These are phyloP conservation scores for Naganishia kalamii DNA, from an alignment of 768 basidiomycete genomes.

Conservation along the genomic window DNA sequence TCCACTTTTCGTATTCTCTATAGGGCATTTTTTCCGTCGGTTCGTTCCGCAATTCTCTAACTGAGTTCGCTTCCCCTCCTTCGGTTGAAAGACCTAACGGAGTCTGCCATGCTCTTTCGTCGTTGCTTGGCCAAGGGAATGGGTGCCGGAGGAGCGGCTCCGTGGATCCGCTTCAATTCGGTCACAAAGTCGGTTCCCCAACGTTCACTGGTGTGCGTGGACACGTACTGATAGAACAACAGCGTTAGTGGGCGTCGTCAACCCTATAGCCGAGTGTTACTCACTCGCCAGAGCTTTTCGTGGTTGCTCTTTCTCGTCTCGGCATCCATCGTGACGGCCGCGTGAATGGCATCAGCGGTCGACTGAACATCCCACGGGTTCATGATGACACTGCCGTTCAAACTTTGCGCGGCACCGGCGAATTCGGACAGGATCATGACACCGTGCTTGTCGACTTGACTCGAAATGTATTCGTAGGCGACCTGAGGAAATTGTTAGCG, in stretches of 20 bases:
- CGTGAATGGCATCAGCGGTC: conserved; percentile 93
- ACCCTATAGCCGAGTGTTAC: conserved; percentile 22
- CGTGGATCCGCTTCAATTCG: conserved; percentile 30
- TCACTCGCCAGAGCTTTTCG: conserved; percentile 79
- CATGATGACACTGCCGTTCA: conserved; percentile 93
- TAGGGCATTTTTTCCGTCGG: background rate
- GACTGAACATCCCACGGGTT: conserved; percentile 97
- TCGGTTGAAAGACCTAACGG: background rate
- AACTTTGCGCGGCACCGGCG: conserved; percentile 89
- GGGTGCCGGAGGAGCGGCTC: conserved; percentile 23
- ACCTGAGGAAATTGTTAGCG: conserved; percentile 48
- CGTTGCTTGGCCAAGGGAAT: background rate
- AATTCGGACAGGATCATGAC: conserved; percentile 98
- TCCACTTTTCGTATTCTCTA: background rate
- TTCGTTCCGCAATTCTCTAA: too few species aligned
- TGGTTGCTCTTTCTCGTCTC: conserved; percentile 84
- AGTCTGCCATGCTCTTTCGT: conserved; percentile 21
- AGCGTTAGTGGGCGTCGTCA: background rate
- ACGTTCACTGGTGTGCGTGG: conserved; percentile 45
- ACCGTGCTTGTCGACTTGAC: conserved; percentile 85
- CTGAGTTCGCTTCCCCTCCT: background rate
- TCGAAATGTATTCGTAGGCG: conserved; percentile 96
- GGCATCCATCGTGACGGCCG: conserved; percentile 82
- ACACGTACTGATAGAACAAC: conserved; percentile 36
- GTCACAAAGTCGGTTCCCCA: conserved; percentile 46